Evolutionary conservation across 768 basidiomycete genomes (phyloP).

Genomic region (Lepiota venenata): DNA sequence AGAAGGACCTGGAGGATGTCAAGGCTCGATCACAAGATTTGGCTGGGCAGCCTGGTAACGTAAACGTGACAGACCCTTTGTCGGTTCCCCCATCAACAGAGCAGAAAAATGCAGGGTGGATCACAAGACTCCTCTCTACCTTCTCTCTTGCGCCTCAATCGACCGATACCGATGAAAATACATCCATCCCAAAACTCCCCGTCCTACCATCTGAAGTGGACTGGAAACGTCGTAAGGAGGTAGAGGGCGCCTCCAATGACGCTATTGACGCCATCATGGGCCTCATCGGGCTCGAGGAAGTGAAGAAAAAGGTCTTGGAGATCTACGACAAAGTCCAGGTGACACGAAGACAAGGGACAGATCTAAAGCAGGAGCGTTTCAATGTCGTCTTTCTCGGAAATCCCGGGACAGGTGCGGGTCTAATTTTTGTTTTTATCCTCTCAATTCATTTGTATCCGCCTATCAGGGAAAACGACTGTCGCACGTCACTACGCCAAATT

Average conservation of each 20-base stretch:
- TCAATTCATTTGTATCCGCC: not conserved
- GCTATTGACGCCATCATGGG: slow-evolving; percentile 67
- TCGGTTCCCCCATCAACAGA: not conserved
- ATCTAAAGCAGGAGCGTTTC: slow-evolving; percentile 53
- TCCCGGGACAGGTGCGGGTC: slow-evolving; percentile 64
- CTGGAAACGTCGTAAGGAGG: slow-evolving; percentile 57
- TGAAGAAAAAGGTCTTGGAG: slow-evolving; percentile 55
- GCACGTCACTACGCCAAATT: slow-evolving; percentile 64
- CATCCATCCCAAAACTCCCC: slow-evolving; percentile 20
- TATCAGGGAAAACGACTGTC: slow-evolving; percentile 65
- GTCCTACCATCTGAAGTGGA: slow-evolving; percentile 31
- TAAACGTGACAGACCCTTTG: not conserved
- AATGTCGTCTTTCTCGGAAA: slow-evolving; percentile 66
- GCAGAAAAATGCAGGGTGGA: slow-evolving; percentile 1
- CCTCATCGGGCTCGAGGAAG: slow-evolving; percentile 66
- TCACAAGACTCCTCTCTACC: slow-evolving; percentile 1
- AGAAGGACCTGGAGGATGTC: slow-evolving; percentile 34
- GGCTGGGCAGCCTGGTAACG: not conserved
- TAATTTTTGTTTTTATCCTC: not conserved
- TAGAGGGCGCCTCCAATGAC: slow-evolving; percentile 47
- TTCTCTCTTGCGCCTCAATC: not conserved
- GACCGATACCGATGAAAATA: not conserved
- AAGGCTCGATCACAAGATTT: not conserved
- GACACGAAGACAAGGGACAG: slow-evolving; percentile 46
- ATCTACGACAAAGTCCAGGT: slow-evolving; percentile 60